Evolutionary conservation across 2,329 filamentous ascomycete genomes (phyloP).

Genomic region (Pleoardoris graminearum): DNA sequence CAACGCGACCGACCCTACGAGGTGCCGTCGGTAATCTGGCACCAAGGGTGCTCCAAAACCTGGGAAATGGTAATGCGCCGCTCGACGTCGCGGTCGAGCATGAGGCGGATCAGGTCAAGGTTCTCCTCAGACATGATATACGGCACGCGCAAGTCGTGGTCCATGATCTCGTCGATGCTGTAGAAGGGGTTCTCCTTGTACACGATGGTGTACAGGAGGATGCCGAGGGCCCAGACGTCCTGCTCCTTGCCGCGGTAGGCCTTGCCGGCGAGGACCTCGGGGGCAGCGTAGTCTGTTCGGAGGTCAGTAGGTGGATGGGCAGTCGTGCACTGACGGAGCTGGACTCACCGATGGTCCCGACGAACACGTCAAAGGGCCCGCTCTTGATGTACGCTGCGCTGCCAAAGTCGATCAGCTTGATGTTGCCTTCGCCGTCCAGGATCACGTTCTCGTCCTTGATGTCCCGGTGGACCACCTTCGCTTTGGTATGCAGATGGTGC

Average conservation of each 20-base stretch:
- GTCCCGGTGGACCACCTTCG: constrained; percentile 90
- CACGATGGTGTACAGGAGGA: constrained; percentile 95
- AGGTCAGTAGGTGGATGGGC: constrained; percentile 8
- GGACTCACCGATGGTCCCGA: constrained; percentile 88
- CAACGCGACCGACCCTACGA: background rate
- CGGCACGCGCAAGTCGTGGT: constrained; percentile 89
- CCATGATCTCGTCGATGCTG: constrained; percentile 98
- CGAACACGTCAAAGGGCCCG: constrained; percentile 97
- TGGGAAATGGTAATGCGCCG: constrained; percentile 82
- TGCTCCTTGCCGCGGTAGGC: constrained; percentile 95
- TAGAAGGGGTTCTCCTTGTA: constrained; percentile 99
- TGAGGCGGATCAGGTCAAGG: constrained; percentile 85
- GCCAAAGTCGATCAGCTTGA: constrained; percentile 98
- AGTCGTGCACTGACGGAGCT: background rate
- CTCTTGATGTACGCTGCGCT: constrained; percentile 98
- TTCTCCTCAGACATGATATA: constrained; percentile 88
- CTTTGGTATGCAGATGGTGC: constrained; percentile 87
- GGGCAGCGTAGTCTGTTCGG: constrained; percentile 85
- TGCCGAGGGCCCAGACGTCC: constrained; percentile 97
- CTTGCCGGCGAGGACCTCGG: constrained; percentile 91
- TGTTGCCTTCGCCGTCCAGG: constrained; percentile 89
- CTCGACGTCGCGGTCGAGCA: constrained; percentile 89
- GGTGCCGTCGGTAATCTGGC: constrained; percentile 28
- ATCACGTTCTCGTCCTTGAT: constrained; percentile 99
- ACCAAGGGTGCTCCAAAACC: constrained; percentile 91